phyloP scores from a whole-genome alignment of 2,329 filamentous ascomycete genomes.

The Karstenula rhodostoma region DNA sequence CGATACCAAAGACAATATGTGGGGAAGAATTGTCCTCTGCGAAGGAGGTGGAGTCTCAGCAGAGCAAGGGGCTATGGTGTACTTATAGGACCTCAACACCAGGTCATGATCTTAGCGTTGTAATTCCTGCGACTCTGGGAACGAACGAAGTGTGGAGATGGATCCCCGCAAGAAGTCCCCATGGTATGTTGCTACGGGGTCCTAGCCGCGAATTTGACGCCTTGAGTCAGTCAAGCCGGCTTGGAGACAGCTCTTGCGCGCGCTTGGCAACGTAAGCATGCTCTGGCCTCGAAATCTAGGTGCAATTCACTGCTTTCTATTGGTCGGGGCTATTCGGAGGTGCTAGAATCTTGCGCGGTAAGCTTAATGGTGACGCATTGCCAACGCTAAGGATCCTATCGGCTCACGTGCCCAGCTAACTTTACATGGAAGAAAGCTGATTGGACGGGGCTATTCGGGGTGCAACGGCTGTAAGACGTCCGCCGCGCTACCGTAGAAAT shows the following conservation, averaged over 20 bases:
- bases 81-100: background rate
- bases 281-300: background rate
- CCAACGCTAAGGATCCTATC: background rate
- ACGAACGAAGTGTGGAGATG: background rate
- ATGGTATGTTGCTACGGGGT: slow-evolving; percentile 1
- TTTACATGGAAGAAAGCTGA: background rate
- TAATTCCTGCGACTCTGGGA: background rate
- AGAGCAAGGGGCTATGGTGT: background rate
- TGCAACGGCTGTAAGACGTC: background rate
- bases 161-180: background rate
- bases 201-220: background rate
- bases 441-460: slow-evolving; percentile 12
- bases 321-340: slow-evolving; percentile 5
- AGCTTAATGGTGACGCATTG: background rate
- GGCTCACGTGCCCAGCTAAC: background rate
- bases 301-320: background rate
- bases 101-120: background rate
- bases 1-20: too few relatives aligned
- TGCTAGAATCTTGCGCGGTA: background rate
- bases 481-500: background rate
- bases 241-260: background rate
- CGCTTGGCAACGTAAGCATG: background rate
- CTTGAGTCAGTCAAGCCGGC: background rate
- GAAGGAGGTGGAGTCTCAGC: background rate
- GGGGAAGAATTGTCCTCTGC: background rate